phyloP scores from a whole-genome alignment of 176 grass and related monocot genomes.

The Saccharum spontaneum region DNA sequence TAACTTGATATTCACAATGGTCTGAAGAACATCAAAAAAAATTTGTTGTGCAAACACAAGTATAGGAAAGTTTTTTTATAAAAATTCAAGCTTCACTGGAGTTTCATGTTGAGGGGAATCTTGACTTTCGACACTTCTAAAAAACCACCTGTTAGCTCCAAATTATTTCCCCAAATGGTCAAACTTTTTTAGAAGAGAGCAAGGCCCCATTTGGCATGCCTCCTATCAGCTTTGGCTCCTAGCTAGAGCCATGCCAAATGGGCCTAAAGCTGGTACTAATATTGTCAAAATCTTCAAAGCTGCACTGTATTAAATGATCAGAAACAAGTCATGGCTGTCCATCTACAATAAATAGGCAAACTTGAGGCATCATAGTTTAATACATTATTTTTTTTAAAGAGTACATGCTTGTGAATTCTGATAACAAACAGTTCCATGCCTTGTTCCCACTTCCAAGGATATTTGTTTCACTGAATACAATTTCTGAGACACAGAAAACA shows the following conservation, averaged over 20 bases:
- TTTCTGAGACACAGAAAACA: not conserved
- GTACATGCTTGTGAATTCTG: not conserved
- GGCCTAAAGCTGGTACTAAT: not conserved
- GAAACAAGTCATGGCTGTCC: not conserved
- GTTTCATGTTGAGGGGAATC: not conserved
- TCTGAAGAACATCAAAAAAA: not conserved
- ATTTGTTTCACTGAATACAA: slow-evolving; percentile 14
- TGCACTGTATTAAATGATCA: not conserved
- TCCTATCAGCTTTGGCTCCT: not conserved
- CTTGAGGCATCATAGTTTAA: not conserved
- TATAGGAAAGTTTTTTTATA: not conserved
- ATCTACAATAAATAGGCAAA: slow-evolving; percentile 4
- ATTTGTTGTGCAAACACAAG: not conserved
- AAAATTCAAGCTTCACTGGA: not conserved
- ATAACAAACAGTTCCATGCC: not conserved
- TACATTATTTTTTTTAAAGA: not conserved
- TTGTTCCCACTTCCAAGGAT: slow-evolving; percentile 7
- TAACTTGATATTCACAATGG: not conserved
- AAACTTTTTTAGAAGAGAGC: slow-evolving; percentile 4
- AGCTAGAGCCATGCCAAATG: not conserved
- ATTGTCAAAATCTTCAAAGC: not conserved
- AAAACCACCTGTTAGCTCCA: slow-evolving; percentile 7
- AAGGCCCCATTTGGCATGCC: not conserved
- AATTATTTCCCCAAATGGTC: not conserved
- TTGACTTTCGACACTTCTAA: not conserved